These are phyloP conservation scores for Protea cynaroides DNA, from an alignment of 164 flowering plant species.

Conservation along the genomic window DNA sequence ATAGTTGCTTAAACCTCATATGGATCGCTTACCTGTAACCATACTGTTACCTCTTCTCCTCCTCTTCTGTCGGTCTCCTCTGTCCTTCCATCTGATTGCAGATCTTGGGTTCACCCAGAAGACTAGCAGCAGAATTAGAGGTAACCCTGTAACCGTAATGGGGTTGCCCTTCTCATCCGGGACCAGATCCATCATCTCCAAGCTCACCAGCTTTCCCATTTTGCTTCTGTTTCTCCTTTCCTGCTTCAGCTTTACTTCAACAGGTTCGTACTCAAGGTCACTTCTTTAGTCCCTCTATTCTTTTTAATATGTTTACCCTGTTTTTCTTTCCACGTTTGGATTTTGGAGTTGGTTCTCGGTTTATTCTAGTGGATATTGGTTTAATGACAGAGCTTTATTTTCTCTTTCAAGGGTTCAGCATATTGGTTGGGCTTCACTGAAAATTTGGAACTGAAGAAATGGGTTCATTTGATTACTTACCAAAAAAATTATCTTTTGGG, in stretches of 20 bases:
- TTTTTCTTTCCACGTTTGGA: not conserved
- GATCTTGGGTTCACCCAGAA: constrained; percentile 6
- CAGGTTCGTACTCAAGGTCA: constrained; percentile 14
- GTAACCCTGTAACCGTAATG: constrained; percentile 1
- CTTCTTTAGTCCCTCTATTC: not conserved
- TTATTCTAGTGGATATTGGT: constrained; percentile 4
- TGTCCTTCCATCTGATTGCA: constrained; percentile 4
- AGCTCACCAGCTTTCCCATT: constrained; percentile 13
- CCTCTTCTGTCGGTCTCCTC: not conserved
- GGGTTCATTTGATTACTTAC: not conserved
- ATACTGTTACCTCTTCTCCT: not conserved
- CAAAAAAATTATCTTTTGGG: not conserved
- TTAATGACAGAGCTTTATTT: too few relatives aligned
- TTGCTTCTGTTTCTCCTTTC: constrained; percentile 15
- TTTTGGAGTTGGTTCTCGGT: not conserved
- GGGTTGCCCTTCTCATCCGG: constrained; percentile 5
- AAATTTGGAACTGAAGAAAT: not conserved
- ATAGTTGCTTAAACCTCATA: not conserved
- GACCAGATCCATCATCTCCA: constrained; percentile 5
- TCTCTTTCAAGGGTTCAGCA: not conserved
- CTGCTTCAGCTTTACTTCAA: constrained; percentile 21
- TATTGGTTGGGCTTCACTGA: not conserved
- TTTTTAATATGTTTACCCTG: not conserved
- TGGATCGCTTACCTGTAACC: not conserved
- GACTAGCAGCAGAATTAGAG: not conserved